Percentiles rank a stretch among this genome's conserved stretches.
These are phyloP conservation scores for Starmerella apis DNA, from an alignment of 805 yeast genomes.

Conservation along the genomic window DNA sequence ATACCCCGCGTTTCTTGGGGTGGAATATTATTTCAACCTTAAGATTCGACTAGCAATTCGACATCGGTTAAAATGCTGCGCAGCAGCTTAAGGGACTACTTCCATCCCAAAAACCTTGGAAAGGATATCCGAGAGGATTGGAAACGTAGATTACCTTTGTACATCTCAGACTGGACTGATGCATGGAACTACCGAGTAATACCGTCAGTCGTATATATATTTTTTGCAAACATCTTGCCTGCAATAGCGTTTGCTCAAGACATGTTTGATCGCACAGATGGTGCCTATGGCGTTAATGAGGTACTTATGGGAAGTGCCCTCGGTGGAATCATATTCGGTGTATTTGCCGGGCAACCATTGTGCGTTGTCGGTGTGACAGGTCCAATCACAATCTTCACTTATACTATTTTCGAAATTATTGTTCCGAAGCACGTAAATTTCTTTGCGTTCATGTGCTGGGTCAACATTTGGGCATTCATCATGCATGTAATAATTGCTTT, in stretches of 20 bases:
- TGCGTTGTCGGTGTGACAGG: conserved; percentile 97
- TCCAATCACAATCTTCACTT: conserved; percentile 83
- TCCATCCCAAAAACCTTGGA: conserved; percentile 2
- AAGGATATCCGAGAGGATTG: conserved; percentile 18
- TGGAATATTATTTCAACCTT: too few relatives aligned
- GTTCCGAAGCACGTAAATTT: conserved; percentile 42
- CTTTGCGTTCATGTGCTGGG: conserved; percentile 94
- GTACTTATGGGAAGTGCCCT: conserved; percentile 72
- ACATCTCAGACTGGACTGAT: conserved; percentile 69
- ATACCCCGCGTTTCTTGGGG: too few relatives aligned
- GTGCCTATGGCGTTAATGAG: conserved; percentile 86
- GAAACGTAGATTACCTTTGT: conserved; percentile 41
- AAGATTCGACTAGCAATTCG: too few relatives aligned
- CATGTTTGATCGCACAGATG: conserved; percentile 83
- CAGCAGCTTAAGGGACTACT: background rate
- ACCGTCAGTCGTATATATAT: conserved; percentile 73
- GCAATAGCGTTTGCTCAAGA: conserved; percentile 96
- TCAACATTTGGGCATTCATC: conserved; percentile 81
- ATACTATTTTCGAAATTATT: conserved; percentile 71
- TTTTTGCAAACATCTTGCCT: conserved; percentile 81
- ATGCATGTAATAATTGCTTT: conserved; percentile 67
- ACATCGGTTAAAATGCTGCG: background rate
- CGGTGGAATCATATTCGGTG: conserved; percentile 82
- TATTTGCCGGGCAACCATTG: conserved; percentile 79
- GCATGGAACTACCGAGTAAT: conserved; percentile 76